These are phyloP conservation scores for Vinca major DNA, from an alignment of 305 asterid species.

Conservation along the genomic window DNA sequence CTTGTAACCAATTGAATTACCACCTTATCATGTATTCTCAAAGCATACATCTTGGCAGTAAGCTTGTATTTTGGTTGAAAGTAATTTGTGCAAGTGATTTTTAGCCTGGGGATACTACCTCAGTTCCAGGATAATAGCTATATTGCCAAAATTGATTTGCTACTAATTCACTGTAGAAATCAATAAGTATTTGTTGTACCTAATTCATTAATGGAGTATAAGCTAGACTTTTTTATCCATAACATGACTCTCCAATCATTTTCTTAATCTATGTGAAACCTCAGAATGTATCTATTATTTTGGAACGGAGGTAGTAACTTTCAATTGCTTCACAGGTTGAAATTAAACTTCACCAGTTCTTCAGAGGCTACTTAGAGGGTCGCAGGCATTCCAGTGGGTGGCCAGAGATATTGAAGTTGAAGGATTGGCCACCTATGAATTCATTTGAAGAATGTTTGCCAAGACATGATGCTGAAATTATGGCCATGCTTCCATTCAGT, in stretches of 20 bases:
- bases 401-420: conserved; percentile 73
- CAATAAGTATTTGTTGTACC: too few species aligned
- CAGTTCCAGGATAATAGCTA: too few species aligned
- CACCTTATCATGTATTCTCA: background rate
- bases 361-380: conserved; percentile 68
- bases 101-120: background rate
- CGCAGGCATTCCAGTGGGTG: conserved; percentile 48
- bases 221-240: too few species aligned
- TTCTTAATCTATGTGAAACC: too few species aligned
- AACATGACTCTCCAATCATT: too few species aligned
- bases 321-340: conserved; percentile 43
- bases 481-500: conserved; percentile 69
- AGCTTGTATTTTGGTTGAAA: background rate
- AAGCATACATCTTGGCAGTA: background rate
- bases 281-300: too few species aligned
- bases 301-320: background rate
- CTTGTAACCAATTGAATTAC: background rate
- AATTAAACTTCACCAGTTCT: conserved; percentile 54
- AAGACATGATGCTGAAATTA: conserved; percentile 58
- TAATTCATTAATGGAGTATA: too few species aligned
- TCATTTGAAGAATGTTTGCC: conserved; percentile 67
- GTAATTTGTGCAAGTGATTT: background rate
- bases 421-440: conserved; percentile 84
- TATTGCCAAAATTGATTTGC: too few species aligned
- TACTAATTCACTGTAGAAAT: too few species aligned